Base-by-base conservation (phyloP, 371 early-diverging fungal species). In the Syncephalis plumigaleata region DNA sequence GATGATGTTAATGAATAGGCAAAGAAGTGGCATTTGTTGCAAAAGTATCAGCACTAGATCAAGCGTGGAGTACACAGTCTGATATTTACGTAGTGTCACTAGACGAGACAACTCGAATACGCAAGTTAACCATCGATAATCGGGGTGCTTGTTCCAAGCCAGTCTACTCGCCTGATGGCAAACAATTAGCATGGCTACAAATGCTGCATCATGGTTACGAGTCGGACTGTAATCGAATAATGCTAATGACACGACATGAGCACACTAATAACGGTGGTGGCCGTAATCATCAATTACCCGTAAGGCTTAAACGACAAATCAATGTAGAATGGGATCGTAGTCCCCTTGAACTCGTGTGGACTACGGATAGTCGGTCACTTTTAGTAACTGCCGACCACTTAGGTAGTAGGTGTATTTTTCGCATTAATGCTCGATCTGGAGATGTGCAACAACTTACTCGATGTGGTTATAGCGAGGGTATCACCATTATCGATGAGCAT, bases 41-140 rank as follows among this genome's bases (percentile, higher is more conserved):
- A 49, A 84, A 84, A 57, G 64, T 65, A 26, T 69, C 66, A 9
- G 68, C 67, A 7, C 55, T 49, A 4, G 71, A 77, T 45, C 74
- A 75, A 22, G 84, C 87, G 7, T 88, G 87, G 87, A 64, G 70
- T 51, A 86, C 87, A 22, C 71, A 83, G 15, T 66, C 70, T 31
- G 70, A 75, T 49, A 67, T 88, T 40, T 85, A 79, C 55, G 48
- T 71, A 38, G 77, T 81, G 1, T 59, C 69, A 11, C 66, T 72
- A n/a, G 50, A 57, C 17, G 78, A 75, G 1, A 24, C 55, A 13
- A 48, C 42, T 1, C 44, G 39, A 1, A 71, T 76, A 22, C 55
- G 55, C n/a, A 57, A 63, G 21, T 53, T 81, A 22, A 79, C 77
- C 36, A 60, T 55, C 3, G 66, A 73, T 39, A 68, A 65, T 36